Evolutionary conservation across 2,329 filamentous ascomycete genomes (phyloP).

Genomic region (Penicillium sp.): DNA sequence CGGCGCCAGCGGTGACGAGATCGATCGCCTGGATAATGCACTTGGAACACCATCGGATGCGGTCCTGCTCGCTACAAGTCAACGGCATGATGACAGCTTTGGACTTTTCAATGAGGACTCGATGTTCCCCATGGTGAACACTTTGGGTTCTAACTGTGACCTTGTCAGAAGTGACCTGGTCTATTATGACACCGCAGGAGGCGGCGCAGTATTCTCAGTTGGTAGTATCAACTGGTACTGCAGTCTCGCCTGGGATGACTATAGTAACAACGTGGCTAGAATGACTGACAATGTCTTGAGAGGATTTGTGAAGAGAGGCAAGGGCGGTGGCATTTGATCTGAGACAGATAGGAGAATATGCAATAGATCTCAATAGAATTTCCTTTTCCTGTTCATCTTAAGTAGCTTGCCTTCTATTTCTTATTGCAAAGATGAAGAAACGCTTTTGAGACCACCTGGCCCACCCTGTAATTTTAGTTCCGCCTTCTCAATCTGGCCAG

Average conservation of each 20-base stretch:
- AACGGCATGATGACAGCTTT: neutral
- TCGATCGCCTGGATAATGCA: slow-evolving; percentile 35
- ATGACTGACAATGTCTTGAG: neutral
- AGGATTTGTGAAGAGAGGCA: neutral
- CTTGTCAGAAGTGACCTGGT: neutral
- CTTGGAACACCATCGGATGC: slow-evolving; percentile 33
- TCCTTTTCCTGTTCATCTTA: no score
- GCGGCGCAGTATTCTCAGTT: neutral
- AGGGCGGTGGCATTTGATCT: neutral
- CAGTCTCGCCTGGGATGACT: neutral
- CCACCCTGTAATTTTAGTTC: no score
- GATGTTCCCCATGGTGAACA: slow-evolving; percentile 1
- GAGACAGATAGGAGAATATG: neutral
- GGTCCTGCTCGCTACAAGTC: slow-evolving; percentile 15
- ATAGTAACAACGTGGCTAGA: neutral
- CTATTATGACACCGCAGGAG: neutral
- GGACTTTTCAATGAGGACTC: slow-evolving; percentile 2
- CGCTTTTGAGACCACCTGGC: no score
- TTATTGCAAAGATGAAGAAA: no score
- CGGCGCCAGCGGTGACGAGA: slow-evolving; percentile 38
- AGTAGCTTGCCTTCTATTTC: no score
- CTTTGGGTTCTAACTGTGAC: neutral
- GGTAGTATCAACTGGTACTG: slow-evolving; percentile 2
- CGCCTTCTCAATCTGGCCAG: no score
- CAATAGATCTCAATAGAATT: no score